phyloP scores from a whole-genome alignment of 371 early-diverging fungal genomes.

The Mortierella sp. region DNA sequence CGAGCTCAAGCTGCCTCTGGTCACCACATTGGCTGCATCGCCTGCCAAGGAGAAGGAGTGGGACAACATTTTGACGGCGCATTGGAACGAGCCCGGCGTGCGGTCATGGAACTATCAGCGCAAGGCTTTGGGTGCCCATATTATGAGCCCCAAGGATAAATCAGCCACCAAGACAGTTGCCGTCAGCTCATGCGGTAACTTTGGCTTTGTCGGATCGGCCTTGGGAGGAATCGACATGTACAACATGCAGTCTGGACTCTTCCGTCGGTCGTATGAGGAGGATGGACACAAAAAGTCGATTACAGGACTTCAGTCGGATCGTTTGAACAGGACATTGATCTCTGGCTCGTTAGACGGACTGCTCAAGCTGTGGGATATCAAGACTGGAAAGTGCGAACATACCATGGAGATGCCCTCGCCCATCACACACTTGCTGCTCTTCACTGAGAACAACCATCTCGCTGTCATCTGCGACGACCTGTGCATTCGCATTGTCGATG shows the following conservation, averaged over 20 bases:
- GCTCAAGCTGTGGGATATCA: slow-evolving; percentile 90
- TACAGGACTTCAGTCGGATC: slow-evolving; percentile 85
- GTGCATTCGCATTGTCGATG: slow-evolving; percentile 87
- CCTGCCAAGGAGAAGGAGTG: slow-evolving; percentile 82
- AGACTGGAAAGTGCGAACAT: slow-evolving; percentile 69
- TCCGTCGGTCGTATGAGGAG: slow-evolving; percentile 75
- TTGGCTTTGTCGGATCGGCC: slow-evolving; percentile 87
- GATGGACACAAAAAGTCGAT: slow-evolving; percentile 86
- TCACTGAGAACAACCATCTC: slow-evolving; percentile 82
- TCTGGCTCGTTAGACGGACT: slow-evolving; percentile 87
- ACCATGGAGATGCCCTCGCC: slow-evolving; percentile 81
- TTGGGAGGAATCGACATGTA: slow-evolving; percentile 88
- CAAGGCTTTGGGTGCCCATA: slow-evolving; percentile 80
- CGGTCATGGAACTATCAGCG: slow-evolving; percentile 88
- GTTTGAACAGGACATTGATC: slow-evolving; percentile 78
- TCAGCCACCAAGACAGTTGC: slow-evolving; percentile 78
- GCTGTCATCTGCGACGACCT: slow-evolving; percentile 91
- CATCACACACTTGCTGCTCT: slow-evolving; percentile 72
- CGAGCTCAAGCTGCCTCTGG: slow-evolving; percentile 80
- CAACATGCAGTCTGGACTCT: slow-evolving; percentile 95
- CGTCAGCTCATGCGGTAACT: slow-evolving; percentile 94
- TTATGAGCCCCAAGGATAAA: slow-evolving; percentile 73
- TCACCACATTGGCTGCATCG: slow-evolving; percentile 78
- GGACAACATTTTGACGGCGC: slow-evolving; percentile 92
- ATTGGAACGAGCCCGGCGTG: slow-evolving; percentile 78